phyloP scores from a whole-genome alignment of 169 alveolate species.

The Neospora caninum region DNA sequence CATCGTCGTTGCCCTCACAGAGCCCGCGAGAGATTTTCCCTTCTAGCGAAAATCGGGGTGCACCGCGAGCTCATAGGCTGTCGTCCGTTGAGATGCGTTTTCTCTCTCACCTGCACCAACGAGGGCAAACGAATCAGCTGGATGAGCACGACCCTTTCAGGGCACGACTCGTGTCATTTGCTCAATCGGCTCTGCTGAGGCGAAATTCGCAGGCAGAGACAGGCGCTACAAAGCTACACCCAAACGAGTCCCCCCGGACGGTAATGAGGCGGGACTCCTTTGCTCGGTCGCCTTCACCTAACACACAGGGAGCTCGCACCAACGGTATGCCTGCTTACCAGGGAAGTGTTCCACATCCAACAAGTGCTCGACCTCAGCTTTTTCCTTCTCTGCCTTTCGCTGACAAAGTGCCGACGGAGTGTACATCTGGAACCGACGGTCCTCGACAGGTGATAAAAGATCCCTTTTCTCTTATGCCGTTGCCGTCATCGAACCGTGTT shows the following conservation, averaged over 20 bases:
- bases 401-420: not conserved
- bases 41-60: not conserved
- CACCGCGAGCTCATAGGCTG: not conserved
- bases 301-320: not conserved
- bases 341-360: not conserved
- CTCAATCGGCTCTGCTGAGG: not conserved
- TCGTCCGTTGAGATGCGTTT: conserved; percentile 28
- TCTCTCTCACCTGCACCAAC: conserved; percentile 17
- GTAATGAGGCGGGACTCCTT: not conserved
- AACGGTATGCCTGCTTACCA: not conserved
- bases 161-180: not conserved
- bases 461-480: conserved; percentile 7
- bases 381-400: conserved; percentile 10
- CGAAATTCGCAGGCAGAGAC: not conserved
- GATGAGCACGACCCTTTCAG: not conserved
- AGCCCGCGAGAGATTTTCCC: not conserved
- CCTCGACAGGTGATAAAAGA: not conserved
- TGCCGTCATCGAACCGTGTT: not conserved
- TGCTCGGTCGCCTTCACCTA: not conserved
- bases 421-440: not conserved
- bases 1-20: conserved; percentile 17
- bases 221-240: not conserved
- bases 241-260: not conserved
- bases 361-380: not conserved
- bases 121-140: not conserved